These are phyloP conservation scores for Suhomyces bolitotheri DNA, from an alignment of 1,139 yeast species.

Conservation along the genomic window DNA sequence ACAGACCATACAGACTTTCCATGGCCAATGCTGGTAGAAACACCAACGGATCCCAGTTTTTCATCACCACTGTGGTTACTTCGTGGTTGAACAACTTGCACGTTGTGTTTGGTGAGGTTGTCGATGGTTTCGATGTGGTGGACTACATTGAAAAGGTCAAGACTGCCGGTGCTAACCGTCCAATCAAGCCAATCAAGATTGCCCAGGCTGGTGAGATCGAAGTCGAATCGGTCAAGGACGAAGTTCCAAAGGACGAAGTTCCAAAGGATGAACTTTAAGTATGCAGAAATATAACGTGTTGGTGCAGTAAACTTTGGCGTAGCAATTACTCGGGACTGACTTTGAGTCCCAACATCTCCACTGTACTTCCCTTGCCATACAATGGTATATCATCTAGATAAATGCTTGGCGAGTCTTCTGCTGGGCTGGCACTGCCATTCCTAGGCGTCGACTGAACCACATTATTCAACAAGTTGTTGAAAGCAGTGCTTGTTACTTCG, in stretches of 20 bases:
- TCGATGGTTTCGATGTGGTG: conserved; percentile 67
- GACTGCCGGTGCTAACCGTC: conserved; percentile 52
- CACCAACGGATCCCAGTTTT: conserved; percentile 67
- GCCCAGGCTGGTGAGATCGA: conserved; percentile 48
- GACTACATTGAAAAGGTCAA: conserved; percentile 54
- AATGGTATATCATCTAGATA: conserved; percentile 43
- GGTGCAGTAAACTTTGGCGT: no score
- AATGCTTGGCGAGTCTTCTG: conserved; percentile 20
- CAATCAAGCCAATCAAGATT: conserved; percentile 52
- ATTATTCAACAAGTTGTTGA: conserved; percentile 33
- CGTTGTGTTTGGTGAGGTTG: conserved; percentile 80
- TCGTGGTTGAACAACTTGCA: conserved; percentile 67
- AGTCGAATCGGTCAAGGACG: conserved; percentile 18
- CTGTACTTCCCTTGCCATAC: conserved; percentile 43
- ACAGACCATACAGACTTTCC: conserved; percentile 56
- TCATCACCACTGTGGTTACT: conserved; percentile 62
- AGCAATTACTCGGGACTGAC: conserved; percentile 16
- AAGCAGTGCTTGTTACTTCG: conserved; percentile 32
- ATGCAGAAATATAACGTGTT: no score
- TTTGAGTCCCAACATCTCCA: conserved; percentile 36
- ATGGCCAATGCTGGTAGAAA: conserved; percentile 68
- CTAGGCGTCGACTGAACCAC: conserved; percentile 22
- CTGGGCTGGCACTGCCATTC: conserved; percentile 9
- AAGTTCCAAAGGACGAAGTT: conserved; percentile 10
- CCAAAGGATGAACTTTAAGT: conserved; percentile 33